phyloP scores from a whole-genome alignment of 768 basidiomycete genomes.

The Psilocybe tampanensis region DNA sequence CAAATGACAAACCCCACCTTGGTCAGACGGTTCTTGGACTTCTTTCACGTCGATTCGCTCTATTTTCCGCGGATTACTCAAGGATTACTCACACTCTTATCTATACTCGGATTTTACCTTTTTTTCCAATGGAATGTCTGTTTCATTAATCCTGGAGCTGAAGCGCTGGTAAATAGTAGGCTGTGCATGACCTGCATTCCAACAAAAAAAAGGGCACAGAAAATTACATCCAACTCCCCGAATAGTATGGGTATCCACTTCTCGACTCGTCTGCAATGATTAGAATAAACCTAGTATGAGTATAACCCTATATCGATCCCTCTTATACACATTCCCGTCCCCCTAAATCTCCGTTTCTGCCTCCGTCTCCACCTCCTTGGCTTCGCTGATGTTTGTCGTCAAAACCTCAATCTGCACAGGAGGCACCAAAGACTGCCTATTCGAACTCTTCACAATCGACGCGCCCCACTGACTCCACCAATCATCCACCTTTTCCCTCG shows the following conservation, averaged over 20 bases:
- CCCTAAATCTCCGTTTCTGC: neutral
- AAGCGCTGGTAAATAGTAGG: too few relatives aligned
- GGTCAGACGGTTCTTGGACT: too few relatives aligned
- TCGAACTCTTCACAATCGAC: slow-evolving; percentile 8
- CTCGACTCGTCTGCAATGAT: too few relatives aligned
- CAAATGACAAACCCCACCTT: neutral
- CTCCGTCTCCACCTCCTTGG: neutral
- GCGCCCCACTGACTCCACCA: slow-evolving; percentile 59
- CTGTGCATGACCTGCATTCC: too few relatives aligned
- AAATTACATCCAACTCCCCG: too few relatives aligned
- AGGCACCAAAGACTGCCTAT: slow-evolving; percentile 9
- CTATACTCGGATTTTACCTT: neutral
- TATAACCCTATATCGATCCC: too few relatives aligned
- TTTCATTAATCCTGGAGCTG: too few relatives aligned
- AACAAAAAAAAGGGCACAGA: too few relatives aligned
- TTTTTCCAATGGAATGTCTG: too few relatives aligned
- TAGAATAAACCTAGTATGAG: too few relatives aligned
- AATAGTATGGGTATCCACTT: too few relatives aligned
- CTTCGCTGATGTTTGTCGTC: neutral
- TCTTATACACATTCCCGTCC: neutral
- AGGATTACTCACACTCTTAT: neutral
- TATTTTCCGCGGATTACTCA: neutral
- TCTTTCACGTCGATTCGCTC: neutral
- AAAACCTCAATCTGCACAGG: neutral
- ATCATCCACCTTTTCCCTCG: slow-evolving; percentile 59